phyloP scores from a whole-genome alignment of 306 rosid species.

The Crotalaria pallida region DNA sequence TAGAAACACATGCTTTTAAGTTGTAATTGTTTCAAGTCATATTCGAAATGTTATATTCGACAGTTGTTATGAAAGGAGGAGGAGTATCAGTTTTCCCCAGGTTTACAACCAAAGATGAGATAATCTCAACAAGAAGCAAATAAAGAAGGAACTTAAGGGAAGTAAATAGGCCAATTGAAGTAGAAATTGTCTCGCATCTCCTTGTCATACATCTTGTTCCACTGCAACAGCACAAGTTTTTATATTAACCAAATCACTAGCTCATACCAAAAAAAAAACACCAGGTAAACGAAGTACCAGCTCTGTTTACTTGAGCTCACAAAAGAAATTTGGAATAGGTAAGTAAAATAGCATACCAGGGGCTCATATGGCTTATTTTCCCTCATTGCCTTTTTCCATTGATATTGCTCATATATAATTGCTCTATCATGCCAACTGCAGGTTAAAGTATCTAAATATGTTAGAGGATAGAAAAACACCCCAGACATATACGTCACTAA shows the following conservation, averaged over 20 bases:
- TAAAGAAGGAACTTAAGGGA: constrained; percentile 41
- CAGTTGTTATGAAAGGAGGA: background rate
- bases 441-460: constrained; percentile 5
- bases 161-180: constrained; percentile 69
- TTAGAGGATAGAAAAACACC: too few species aligned
- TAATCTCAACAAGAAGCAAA: constrained; percentile 2
- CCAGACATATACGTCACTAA: too few species aligned
- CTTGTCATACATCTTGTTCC: constrained; percentile 79
- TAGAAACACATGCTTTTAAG: background rate
- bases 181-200: constrained; percentile 58
- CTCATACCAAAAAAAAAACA: constrained; percentile 17
- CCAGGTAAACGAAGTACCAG: background rate
- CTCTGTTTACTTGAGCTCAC: background rate
- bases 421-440: constrained; percentile 92
- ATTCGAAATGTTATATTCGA: background rate
- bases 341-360: constrained; percentile 39
- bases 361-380: constrained; percentile 64
- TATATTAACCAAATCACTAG: background rate
- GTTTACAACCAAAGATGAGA: constrained; percentile 16
- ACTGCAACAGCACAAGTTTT: constrained; percentile 50
- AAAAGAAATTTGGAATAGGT: background rate
- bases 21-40: background rate
- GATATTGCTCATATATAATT: constrained; percentile 74
- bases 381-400: constrained; percentile 74
- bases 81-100: constrained; percentile 12